A percentile compares a stretch with the other conserved stretches of the same genome.
These are phyloP conservation scores for Puccinia triticina DNA, from an alignment of 1,284 basidiomycete species.

Conservation along the genomic window DNA sequence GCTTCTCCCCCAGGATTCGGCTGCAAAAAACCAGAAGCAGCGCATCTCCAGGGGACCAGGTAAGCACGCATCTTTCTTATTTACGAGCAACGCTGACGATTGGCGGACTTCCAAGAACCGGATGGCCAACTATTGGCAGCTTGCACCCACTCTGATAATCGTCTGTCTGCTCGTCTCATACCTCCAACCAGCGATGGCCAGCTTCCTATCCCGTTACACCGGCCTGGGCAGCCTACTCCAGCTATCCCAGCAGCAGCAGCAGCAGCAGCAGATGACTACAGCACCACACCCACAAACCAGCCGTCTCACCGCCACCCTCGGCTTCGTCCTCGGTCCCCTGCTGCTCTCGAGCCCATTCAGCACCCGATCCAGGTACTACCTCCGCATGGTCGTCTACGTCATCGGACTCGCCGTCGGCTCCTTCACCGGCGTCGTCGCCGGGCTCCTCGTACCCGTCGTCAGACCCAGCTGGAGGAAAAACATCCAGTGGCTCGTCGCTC, in stretches of 20 bases:
- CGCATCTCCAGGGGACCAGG: no score
- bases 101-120: not conserved
- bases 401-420: constrained; percentile 42
- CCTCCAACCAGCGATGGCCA: constrained; percentile 15
- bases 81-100: no score
- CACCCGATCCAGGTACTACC: constrained; percentile 33
- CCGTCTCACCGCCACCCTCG: not conserved
- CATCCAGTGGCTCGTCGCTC: constrained; percentile 81
- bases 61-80: no score
- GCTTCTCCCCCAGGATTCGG: no score
- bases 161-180: not conserved
- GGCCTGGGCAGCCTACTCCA: not conserved
- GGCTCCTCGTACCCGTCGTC: constrained; percentile 19
- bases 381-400: constrained; percentile 29
- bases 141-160: not conserved
- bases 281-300: not conserved
- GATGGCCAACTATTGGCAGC: constrained; percentile 10
- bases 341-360: constrained; percentile 36
- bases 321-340: constrained; percentile 8
- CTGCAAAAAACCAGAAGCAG: no score
- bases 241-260: not conserved
- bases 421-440: constrained; percentile 36
- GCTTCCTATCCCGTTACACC: not conserved
- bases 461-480: constrained; percentile 62
- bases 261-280: not conserved